These are phyloP conservation scores for Golovinomyces cichoracearum DNA, from an alignment of 2,329 filamentous ascomycete genomes.

Conservation along the genomic window DNA sequence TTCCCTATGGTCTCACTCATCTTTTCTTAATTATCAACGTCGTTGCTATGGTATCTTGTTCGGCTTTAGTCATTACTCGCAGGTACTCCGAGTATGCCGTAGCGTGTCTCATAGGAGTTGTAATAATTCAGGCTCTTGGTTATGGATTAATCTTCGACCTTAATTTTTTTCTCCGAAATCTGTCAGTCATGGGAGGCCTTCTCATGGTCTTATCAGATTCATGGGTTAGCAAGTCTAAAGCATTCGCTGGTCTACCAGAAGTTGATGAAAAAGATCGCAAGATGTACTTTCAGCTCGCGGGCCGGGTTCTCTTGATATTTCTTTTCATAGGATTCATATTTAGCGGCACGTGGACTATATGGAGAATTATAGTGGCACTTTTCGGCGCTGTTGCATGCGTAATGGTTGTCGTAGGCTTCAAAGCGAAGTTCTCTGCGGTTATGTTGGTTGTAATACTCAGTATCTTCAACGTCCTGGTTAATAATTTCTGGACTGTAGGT, in stretches of 20 bases:
- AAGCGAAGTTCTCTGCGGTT: conserved; percentile 95
- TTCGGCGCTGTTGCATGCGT: conserved; percentile 76
- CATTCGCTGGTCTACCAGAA: conserved; percentile 75
- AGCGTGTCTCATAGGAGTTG: conserved; percentile 65
- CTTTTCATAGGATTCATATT: conserved; percentile 93
- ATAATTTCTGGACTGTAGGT: conserved; percentile 99
- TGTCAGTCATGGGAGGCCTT: conserved; percentile 88
- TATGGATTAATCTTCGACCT: conserved; percentile 97
- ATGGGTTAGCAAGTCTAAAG: conserved; percentile 93
- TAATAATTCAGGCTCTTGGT: conserved; percentile 77
- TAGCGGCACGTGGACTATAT: conserved; percentile 74
- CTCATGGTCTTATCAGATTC: conserved; percentile 96
- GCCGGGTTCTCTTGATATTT: conserved; percentile 87
- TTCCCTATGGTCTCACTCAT: conserved; percentile 70
- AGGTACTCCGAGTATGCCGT: conserved; percentile 89
- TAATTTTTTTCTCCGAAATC: conserved; percentile 98
- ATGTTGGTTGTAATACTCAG: conserved; percentile 86
- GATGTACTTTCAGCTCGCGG: conserved; percentile 99
- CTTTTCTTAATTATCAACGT: conserved; percentile 81
- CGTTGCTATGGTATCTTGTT: conserved; percentile 61
- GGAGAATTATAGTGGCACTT: conserved; percentile 60
- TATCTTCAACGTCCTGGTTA: conserved; percentile 87
- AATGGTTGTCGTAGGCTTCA: conserved; percentile 98
- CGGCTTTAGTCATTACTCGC: conserved; percentile 64
- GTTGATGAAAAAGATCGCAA: conserved; percentile 98